A percentile compares a stretch with the other conserved stretches of the same genome.
Evolutionary conservation across 371 early-diverging fungal species (phyloP).

Genomic region (Mortierella sp.): DNA sequence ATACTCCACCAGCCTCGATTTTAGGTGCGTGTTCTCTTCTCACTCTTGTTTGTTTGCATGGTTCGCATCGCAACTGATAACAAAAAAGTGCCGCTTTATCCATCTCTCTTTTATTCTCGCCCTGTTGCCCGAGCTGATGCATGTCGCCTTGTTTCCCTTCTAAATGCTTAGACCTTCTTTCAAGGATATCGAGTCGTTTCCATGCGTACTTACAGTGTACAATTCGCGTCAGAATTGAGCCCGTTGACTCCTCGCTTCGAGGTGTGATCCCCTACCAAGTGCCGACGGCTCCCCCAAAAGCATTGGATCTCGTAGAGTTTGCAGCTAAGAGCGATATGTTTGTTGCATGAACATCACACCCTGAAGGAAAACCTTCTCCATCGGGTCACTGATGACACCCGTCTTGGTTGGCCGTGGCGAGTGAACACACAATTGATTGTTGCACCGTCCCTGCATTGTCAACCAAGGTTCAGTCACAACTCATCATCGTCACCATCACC

Average conservation of each 20-base stretch:
- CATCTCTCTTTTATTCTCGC: not conserved
- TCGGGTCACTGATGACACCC: not conserved
- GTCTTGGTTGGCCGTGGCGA: not conserved
- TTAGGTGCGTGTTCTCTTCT: slow-evolving; percentile 1
- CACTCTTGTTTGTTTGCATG: slow-evolving; percentile 16
- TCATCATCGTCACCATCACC: no score
- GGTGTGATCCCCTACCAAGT: not conserved
- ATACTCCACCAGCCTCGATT: slow-evolving; percentile 4
- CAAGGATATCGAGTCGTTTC: not conserved
- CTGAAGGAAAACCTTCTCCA: not conserved
- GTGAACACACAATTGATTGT: not conserved
- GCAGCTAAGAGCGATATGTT: not conserved
- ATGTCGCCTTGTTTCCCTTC: not conserved
- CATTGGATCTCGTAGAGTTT: no score
- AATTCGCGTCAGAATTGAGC: not conserved
- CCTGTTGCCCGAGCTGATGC: not conserved
- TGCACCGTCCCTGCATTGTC: no score
- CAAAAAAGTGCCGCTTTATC: slow-evolving; percentile 5
- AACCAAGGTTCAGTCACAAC: no score
- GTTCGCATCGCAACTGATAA: slow-evolving; percentile 6
- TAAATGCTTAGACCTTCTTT: not conserved
- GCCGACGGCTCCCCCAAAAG: no score
- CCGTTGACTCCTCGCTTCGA: not conserved
- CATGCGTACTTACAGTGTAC: not conserved
- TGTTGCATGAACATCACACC: slow-evolving; percentile 3